Conservation (phyloP, 129 eudicot genomes). For the Lactuca saligna region DNA sequence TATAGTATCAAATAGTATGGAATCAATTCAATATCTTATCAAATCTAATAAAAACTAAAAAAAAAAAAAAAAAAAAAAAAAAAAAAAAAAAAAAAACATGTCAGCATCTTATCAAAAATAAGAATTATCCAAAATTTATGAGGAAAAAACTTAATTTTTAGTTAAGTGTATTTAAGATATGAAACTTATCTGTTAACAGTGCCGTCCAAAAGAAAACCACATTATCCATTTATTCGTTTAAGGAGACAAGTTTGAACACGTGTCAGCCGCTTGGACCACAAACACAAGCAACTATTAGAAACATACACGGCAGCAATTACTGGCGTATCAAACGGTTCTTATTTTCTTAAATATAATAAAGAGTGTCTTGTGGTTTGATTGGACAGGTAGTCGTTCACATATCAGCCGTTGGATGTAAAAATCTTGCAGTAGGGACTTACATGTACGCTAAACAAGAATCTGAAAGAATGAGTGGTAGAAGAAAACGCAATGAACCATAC, state of each 20-base stretch:
- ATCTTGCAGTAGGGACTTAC: no score
- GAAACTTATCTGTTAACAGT: not conserved
- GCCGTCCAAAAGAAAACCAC: not conserved
- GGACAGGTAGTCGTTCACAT: not conserved
- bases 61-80: no score
- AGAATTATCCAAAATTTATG: no score
- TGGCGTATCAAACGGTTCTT: not conserved
- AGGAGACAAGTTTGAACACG: conserved; percentile 13
- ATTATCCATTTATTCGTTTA: not conserved
- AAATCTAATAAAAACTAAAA: no score
- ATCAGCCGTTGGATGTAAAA: not conserved
- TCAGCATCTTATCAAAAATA: no score
- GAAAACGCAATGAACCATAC: no score
- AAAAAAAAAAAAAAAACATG: no score
- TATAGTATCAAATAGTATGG: no score
- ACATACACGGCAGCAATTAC: conserved; percentile 4
- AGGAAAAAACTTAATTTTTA: not conserved
- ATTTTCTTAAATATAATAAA: not conserved
- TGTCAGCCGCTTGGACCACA: conserved; percentile 8
- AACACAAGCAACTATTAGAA: not conserved
- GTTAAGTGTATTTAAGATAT: no score
- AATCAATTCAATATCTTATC: no score
- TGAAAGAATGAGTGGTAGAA: no score
- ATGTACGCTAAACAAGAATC: no score
- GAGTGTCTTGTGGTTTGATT: not conserved